Evolutionary conservation across 257 asterid species (phyloP), one percentile per base, ranked within the genome.

Genomic region (Ocimum tenuiflorum): DNA sequence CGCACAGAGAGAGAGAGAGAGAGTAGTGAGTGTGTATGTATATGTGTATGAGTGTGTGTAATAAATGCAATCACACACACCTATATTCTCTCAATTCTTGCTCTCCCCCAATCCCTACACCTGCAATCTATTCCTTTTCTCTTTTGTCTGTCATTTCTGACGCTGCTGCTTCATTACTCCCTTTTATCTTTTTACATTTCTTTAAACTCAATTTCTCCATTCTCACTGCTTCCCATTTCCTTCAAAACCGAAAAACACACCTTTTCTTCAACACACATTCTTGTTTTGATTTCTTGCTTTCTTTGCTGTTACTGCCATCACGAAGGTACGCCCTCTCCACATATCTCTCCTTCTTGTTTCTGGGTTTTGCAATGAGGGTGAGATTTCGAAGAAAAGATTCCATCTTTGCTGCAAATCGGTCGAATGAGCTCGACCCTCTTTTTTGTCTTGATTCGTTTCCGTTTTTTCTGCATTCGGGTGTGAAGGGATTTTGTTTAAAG

Each of bases 131-230:
- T 45, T 47, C 72, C 45, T 63, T 49, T 38, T 50, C 58, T 17
- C 15, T n/a, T 55, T 76, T 45, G 29, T 64, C 75, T 68, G 65
- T 50, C 52, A 51, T 20, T 33, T 58, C 80, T 70, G 69, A 58
- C 67, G 49, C 73, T 56, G 50, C 79, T 57, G 59, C 72, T n/a
- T n/a, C 64, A 23, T 63, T 69, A 23, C 31, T 73, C 57, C 6
- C 33, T 45, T 52, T 52, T n/a, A n/a, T n/a, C n/a, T n/a, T 20
- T 68, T 46, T 55, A 60, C 12, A 27, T 60, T 43, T 17, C 48
- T n/a, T n/a, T n/a, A n/a, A n/a, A 45, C 71, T n/a, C 67, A 63
- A 43, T 47, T 5, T 7, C 27, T 48, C 63, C 66, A 39, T 65
- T 64, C 51, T 65, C 31, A 41, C 38, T 31, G 8, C 75, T 47